These are phyloP conservation scores for Myxozyma mucilagina DNA, from an alignment of 805 yeast genomes.

Conservation along the genomic window DNA sequence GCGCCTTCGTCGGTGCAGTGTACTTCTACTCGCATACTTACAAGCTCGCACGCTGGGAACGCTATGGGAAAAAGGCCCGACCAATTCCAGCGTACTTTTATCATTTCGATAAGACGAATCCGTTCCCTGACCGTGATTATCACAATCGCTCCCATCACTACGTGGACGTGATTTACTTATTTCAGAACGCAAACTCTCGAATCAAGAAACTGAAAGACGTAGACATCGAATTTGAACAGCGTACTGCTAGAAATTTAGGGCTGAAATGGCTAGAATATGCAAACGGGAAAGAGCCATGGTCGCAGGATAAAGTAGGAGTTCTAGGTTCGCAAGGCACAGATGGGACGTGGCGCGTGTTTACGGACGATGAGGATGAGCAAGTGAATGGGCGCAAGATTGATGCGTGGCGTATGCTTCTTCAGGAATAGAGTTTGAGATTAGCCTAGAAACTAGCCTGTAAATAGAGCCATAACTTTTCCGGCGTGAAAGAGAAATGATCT, in stretches of 20 bases:
- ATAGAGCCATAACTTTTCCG: background rate
- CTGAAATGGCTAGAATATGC: slow-evolving; percentile 19
- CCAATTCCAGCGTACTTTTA: slow-evolving; percentile 19
- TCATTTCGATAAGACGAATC: slow-evolving; percentile 25
- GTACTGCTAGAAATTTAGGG: slow-evolving; percentile 9
- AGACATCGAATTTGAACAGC: slow-evolving; percentile 10
- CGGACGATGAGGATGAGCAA: slow-evolving; percentile 16
- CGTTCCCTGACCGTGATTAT: slow-evolving; percentile 9
- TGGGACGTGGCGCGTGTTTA: slow-evolving; percentile 14
- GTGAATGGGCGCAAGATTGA: slow-evolving; percentile 11
- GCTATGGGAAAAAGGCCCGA: background rate
- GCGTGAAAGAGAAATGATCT: too few species aligned
- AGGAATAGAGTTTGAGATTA: background rate
- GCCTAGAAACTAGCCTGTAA: background rate
- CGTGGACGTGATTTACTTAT: slow-evolving; percentile 15
- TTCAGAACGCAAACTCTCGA: slow-evolving; percentile 13
- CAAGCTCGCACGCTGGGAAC: slow-evolving; percentile 18
- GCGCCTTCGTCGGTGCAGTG: slow-evolving; percentile 20
- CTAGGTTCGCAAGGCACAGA: slow-evolving; percentile 1
- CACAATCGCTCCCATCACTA: slow-evolving; percentile 17
- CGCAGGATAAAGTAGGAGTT: slow-evolving; percentile 11
- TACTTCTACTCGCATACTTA: slow-evolving; percentile 19
- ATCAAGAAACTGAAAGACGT: background rate
- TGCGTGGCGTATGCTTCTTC: slow-evolving; percentile 16
- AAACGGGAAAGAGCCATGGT: slow-evolving; percentile 16